A percentile compares a stretch with the other conserved stretches of the same genome.
These are phyloP conservation scores for Myriosclerotinia curreyana DNA, from an alignment of 2,329 filamentous ascomycete species.

Conservation along the genomic window DNA sequence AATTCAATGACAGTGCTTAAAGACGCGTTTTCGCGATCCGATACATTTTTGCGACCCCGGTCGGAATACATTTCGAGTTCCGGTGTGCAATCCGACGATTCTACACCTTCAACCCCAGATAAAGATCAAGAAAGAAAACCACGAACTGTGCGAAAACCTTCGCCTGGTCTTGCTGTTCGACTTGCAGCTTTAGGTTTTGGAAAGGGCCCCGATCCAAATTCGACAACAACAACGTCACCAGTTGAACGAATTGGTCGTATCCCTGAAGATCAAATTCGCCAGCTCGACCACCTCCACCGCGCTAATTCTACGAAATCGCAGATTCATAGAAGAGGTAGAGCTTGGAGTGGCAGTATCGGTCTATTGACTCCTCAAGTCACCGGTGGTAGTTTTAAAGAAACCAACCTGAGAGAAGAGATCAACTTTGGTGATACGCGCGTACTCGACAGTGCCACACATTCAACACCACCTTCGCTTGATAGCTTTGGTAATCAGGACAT, in stretches of 20 bases:
- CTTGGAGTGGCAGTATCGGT: slow-evolving; percentile 65
- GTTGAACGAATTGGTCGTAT: slow-evolving; percentile 62
- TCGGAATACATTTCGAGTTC: slow-evolving; percentile 22
- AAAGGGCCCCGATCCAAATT: slow-evolving; percentile 31
- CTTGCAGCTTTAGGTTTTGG: slow-evolving; percentile 64
- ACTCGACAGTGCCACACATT: slow-evolving; percentile 33
- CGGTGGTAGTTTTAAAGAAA: slow-evolving; percentile 30
- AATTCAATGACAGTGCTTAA: slow-evolving; percentile 29
- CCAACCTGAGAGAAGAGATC: slow-evolving; percentile 28
- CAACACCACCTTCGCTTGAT: slow-evolving; percentile 28
- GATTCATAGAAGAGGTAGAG: slow-evolving; percentile 64
- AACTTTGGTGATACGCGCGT: slow-evolving; percentile 30
- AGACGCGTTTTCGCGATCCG: slow-evolving; percentile 29
- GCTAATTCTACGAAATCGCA: slow-evolving; percentile 50
- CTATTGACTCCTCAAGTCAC: slow-evolving; percentile 36
- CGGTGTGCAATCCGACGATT: slow-evolving; percentile 22
- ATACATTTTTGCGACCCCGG: slow-evolving; percentile 27
- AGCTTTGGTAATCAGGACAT: slow-evolving; percentile 34
- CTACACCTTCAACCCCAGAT: slow-evolving; percentile 26
- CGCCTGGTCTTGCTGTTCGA: slow-evolving; percentile 62
- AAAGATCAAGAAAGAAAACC: slow-evolving; percentile 30
- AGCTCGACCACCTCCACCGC: slow-evolving; percentile 65
- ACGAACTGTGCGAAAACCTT: slow-evolving; percentile 52
- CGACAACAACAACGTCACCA: slow-evolving; percentile 28
- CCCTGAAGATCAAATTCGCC: slow-evolving; percentile 65